Evolutionary conservation across 306 rosid genomes (phyloP).

Genomic region (Mimosa pudica): DNA sequence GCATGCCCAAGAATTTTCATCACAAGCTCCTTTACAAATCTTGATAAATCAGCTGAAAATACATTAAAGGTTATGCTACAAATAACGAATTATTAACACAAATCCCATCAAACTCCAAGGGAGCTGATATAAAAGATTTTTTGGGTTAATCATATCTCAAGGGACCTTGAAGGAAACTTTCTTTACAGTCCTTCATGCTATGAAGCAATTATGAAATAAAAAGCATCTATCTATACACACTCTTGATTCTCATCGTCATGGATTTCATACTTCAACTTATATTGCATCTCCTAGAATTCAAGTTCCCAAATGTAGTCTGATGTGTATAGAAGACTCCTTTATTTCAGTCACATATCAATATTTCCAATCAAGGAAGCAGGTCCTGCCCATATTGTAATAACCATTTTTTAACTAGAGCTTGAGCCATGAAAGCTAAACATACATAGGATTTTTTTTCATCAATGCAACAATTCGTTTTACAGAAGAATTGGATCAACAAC

Average conservation of each 20-base stretch:
- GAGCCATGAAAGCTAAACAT: neutral
- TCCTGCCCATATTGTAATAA: neutral
- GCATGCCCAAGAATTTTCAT: conserved; percentile 39
- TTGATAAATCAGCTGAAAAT: conserved; percentile 2
- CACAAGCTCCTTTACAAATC: conserved; percentile 41
- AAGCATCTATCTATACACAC: no score
- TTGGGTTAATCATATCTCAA: no score
- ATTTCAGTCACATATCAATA: neutral
- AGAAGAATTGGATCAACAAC: neutral
- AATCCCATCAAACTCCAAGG: conserved; percentile 42
- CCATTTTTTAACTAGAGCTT: neutral
- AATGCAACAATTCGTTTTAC: neutral
- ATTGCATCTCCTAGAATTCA: no score
- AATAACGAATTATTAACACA: conserved; percentile 58
- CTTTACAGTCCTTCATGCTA: no score
- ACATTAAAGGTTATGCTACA: conserved; percentile 44
- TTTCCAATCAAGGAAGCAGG: neutral
- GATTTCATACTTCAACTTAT: no score
- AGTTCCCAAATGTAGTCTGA: no score
- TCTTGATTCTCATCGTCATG: no score
- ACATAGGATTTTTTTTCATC: neutral
- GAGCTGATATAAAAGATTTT: conserved; percentile 17
- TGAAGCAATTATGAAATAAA: no score
- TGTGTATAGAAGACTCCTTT: no score
- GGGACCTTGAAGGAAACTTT: no score